Evolutionary conservation across 2,329 filamentous ascomycete genomes (phyloP), one percentile per base, ranked within the genome.

Genomic region (Ceratocystis ficicola): DNA sequence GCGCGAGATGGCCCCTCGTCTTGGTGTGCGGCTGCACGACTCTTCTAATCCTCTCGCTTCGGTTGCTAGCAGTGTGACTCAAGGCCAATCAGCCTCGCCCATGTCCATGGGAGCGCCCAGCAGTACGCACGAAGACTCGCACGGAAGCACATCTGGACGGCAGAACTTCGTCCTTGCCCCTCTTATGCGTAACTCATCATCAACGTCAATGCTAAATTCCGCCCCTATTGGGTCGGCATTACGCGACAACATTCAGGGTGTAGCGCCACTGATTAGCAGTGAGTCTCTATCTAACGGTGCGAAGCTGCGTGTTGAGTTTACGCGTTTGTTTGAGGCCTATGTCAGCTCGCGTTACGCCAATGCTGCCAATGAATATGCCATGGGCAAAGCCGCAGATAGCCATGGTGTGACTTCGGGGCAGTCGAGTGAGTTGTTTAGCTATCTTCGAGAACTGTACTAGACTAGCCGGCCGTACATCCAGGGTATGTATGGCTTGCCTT

Each of bases 1-100:
- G 46, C 89, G 88, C 70, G 84, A 88, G 68, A 84, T 89, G 5
- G 88, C 86, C 0, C 86, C 86, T 0, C 82, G 84, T 22, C 80
- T 91, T 0, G 88, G 88, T 0, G 78, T 88, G 22, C 74, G 76
- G 20, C 32, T 66, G 17, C 62, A 52, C 2, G 44, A 65, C 36
- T 30, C 48, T 25, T 70, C 71, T 10, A 70, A 73, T 28, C 25
- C 65, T 8, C 62, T 64, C 2, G 67, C 48, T 2, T 60, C 62
- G 3, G 61, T 66, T 32, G 60, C 59, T 32, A 60, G 32, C 50
- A 36, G 62, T 15, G 62, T 20, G 12, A 32, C 22, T 15, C 36
- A 28, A 17, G 32, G 36, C 17, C 30, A 28, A n/a, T 7, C 66
- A 30, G 60, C 25, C 1, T 32, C 55, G 10, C 32, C 46, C 17